Conservation (phyloP, 768 basidiomycete genomes). For the Cubamyces sp. region DNA sequence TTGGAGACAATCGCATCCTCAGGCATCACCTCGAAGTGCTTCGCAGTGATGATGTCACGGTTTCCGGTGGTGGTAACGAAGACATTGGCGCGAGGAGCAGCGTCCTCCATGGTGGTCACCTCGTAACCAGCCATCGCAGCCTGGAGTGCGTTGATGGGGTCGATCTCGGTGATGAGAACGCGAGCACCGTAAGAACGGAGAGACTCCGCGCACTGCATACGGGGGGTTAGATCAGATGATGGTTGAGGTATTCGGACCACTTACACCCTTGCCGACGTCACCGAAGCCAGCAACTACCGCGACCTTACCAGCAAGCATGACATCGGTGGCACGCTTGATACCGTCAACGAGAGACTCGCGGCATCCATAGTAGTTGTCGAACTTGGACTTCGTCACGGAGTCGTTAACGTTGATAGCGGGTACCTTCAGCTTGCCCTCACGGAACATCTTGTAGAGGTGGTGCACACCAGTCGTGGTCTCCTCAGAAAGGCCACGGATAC, state of each 20-base stretch:
- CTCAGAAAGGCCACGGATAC: conserved; percentile 92
- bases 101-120: conserved; percentile 98
- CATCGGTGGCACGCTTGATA: conserved; percentile 99
- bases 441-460: conserved; percentile 97
- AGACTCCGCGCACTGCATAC: conserved; percentile 89
- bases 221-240: background rate
- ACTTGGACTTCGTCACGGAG: conserved; percentile 99
- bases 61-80: conserved; percentile 99
- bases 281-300: conserved; percentile 98
- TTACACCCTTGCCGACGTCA: conserved; percentile 98
- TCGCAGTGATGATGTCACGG: conserved; percentile 92
- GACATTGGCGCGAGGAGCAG: conserved; percentile 84
- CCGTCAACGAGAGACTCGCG: conserved; percentile 99
- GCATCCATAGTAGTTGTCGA: conserved; percentile 98
- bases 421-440: conserved; percentile 93
- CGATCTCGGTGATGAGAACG: conserved; percentile 96
- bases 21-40: conserved; percentile 93
- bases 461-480: conserved; percentile 99
- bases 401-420: conserved; percentile 99
- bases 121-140: conserved; percentile 99
- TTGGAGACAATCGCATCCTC: conserved; percentile 99
- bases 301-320: conserved; percentile 99
- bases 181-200: conserved; percentile 97
- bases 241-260: conserved; percentile 38
- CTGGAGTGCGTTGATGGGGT: conserved; percentile 99